Evolutionary conservation across 305 asterid species (phyloP).

Genomic region (Ruellia speciosa): DNA sequence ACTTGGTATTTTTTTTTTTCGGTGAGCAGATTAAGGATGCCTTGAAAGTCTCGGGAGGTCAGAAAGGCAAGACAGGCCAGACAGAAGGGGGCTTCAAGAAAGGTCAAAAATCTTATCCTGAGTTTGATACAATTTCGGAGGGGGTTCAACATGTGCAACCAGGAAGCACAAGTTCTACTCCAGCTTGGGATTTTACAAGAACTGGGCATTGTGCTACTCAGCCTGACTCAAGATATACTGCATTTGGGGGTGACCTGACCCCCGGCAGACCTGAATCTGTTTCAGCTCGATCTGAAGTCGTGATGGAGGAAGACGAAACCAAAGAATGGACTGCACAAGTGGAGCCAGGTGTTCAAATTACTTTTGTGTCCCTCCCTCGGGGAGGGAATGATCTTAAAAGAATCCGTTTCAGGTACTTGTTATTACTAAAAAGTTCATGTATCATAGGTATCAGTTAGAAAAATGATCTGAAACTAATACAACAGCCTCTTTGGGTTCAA

Average conservation of each 20-base stretch:
- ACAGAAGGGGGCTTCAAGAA: slow-evolving; percentile 44
- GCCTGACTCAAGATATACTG: slow-evolving; percentile 22
- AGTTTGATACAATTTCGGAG: slow-evolving; percentile 59
- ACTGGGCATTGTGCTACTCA: slow-evolving; percentile 30
- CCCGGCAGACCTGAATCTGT: slow-evolving; percentile 21
- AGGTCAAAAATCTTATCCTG: slow-evolving; percentile 58
- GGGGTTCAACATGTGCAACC: slow-evolving; percentile 55
- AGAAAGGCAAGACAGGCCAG: slow-evolving; percentile 55
- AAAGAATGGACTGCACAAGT: slow-evolving; percentile 96
- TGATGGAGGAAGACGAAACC: slow-evolving; percentile 53
- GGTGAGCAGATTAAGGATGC: slow-evolving; percentile 75
- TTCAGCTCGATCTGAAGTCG: slow-evolving; percentile 21
- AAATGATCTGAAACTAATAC: no score
- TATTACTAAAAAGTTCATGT: background rate
- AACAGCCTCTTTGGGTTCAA: background rate
- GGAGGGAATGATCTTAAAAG: slow-evolving; percentile 96
- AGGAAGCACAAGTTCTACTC: slow-evolving; percentile 76
- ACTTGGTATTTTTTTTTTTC: background rate
- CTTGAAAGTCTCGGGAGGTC: slow-evolving; percentile 64
- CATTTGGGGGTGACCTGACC: slow-evolving; percentile 38
- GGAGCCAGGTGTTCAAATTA: slow-evolving; percentile 95
- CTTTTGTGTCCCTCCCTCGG: slow-evolving; percentile 73
- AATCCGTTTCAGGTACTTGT: slow-evolving; percentile 97
- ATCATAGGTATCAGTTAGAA: no score
- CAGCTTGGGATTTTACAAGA: slow-evolving; percentile 78